These are phyloP conservation scores for Malus hybrid DNA, from an alignment of 331 rosid genomes.

Conservation along the genomic window DNA sequence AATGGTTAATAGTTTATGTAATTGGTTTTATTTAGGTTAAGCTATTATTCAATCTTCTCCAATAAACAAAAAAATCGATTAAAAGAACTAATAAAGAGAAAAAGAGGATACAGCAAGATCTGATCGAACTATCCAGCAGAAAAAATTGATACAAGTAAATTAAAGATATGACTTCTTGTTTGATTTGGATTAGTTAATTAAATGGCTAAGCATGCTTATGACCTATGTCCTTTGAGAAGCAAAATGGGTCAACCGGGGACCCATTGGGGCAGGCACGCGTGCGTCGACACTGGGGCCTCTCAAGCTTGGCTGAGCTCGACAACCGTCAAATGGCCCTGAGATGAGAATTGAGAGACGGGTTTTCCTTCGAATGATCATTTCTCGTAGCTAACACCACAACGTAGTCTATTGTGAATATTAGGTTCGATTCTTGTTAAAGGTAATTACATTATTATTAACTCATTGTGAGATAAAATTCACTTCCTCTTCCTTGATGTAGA, in stretches of 20 bases:
- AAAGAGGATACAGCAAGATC: background rate
- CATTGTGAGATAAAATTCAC: fast-evolving
- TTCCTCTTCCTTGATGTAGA: fast-evolving
- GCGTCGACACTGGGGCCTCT: conserved; percentile 35
- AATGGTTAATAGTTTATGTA: too few relatives aligned
- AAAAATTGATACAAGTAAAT: background rate
- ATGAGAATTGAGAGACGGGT: background rate
- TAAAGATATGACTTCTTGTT: background rate
- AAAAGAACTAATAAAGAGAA: background rate
- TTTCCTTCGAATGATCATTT: conserved; percentile 1
- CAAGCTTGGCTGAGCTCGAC: background rate
- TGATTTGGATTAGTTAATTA: background rate
- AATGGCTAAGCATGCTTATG: conserved; percentile 32
- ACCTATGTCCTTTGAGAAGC: background rate
- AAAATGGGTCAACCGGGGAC: conserved; percentile 35
- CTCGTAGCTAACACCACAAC: conserved; percentile 11
- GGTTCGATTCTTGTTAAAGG: fast-evolving
- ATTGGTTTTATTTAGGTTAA: too few relatives aligned
- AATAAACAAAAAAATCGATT: too few relatives aligned
- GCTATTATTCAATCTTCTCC: too few relatives aligned
- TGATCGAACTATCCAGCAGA: background rate
- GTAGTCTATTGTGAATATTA: fast-evolving
- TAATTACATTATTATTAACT: fast-evolving
- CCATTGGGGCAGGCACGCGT: conserved; percentile 46
- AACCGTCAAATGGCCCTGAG: conserved; percentile 20